Conservation (phyloP, 345 rosid genomes). For the Arabidopsis suecica region DNA sequence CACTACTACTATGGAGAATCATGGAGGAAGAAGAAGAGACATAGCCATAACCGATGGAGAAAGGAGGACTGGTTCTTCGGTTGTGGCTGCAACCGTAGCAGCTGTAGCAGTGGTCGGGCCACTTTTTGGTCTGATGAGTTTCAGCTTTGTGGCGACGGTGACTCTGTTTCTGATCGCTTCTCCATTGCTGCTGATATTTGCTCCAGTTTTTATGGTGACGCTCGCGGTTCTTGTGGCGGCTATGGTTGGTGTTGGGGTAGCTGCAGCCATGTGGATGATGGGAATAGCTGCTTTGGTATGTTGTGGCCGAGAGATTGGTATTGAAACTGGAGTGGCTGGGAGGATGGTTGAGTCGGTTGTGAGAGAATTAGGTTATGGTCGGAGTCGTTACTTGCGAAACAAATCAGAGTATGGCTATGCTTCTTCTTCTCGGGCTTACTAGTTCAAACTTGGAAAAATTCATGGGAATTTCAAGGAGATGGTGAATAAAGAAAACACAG, state of each 20-base stretch:
- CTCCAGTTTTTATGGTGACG: conserved; percentile 46
- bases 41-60: conserved; percentile 18
- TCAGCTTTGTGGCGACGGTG: conserved; percentile 47
- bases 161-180: conserved; percentile 46
- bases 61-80: neutral
- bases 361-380: conserved; percentile 26
- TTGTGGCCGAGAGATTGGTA: conserved; percentile 38
- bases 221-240: conserved; percentile 41
- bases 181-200: conserved; percentile 52
- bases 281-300: conserved; percentile 49
- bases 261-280: conserved; percentile 44
- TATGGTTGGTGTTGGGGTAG: conserved; percentile 46
- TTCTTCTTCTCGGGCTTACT: neutral
- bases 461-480: neutral
- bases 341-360: conserved; percentile 32
- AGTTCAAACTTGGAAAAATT: conserved; percentile 13
- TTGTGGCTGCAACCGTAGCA: conserved; percentile 39
- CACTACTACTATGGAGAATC: conserved; percentile 34
- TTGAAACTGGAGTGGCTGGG: conserved; percentile 32
- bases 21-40: conserved; percentile 30
- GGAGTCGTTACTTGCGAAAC: conserved; percentile 25
- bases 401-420: conserved; percentile 16
- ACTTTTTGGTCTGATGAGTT: conserved; percentile 47
- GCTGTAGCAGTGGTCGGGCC: conserved; percentile 47
- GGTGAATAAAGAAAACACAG: neutral